These are phyloP conservation scores for Colletotrichum sp. DNA, from an alignment of 2,329 filamentous ascomycete genomes.

Conservation along the genomic window DNA sequence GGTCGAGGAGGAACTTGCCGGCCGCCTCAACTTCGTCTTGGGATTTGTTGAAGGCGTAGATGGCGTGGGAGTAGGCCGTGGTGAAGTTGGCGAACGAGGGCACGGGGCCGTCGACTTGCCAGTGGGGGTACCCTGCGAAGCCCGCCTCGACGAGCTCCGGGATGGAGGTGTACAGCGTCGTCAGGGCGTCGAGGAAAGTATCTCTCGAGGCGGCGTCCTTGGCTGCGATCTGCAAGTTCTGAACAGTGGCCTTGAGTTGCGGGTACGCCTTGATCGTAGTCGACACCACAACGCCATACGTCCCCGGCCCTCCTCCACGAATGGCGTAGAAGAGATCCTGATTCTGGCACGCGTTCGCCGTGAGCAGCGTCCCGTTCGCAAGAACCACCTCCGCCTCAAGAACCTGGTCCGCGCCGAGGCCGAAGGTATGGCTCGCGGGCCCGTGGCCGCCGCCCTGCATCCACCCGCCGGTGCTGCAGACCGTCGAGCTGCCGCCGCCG, in stretches of 20 bases:
- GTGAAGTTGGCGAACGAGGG: neutral
- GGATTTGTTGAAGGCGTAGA: neutral
- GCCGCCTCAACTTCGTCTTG: neutral
- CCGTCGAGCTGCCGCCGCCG: neutral
- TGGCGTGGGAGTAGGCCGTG: neutral
- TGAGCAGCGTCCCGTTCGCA: neutral
- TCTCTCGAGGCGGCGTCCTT: neutral
- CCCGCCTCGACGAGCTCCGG: neutral
- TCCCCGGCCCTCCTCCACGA: too few species aligned
- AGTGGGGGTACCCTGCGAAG: neutral
- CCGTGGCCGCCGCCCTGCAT: neutral
- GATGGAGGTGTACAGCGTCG: neutral
- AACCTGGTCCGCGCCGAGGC: neutral
- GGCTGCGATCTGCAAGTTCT: neutral
- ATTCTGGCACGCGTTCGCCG: neutral
- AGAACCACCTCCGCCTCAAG: neutral
- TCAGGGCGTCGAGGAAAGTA: neutral
- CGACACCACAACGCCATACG: neutral
- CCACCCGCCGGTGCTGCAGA: neutral
- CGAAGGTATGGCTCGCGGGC: neutral
- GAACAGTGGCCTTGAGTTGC: neutral
- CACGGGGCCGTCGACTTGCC: neutral
- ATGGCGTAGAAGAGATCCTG: neutral
- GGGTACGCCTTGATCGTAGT: neutral
- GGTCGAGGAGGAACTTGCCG: neutral